Evolutionary conservation across 768 basidiomycete species (phyloP).

Genomic region (Mycena galopus): DNA sequence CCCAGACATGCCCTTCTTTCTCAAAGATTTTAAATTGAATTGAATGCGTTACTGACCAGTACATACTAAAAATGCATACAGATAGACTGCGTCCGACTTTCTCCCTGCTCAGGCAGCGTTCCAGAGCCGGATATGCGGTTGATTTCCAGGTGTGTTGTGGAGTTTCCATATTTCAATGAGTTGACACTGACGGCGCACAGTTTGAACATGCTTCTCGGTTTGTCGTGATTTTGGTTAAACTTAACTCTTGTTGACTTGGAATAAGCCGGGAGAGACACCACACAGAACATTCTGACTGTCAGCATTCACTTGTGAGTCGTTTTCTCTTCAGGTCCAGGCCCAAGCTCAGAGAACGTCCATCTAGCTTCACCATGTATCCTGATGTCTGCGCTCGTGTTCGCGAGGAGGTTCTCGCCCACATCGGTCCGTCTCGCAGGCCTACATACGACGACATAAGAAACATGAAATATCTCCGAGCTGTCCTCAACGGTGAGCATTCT

Average conservation of each 20-base stretch:
- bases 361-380: constrained; percentile 27
- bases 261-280: constrained; percentile 36
- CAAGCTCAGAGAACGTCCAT: not conserved
- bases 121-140: constrained; percentile 62
- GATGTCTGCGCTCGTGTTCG: not conserved
- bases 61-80: not conserved
- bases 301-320: constrained; percentile 49
- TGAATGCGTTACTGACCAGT: not conserved
- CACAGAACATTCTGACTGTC: constrained; percentile 49
- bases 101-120: too few relatives aligned
- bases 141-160: constrained; percentile 62
- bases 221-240: constrained; percentile 25
- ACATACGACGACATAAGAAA: not conserved
- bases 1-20: not conserved
- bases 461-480: not conserved
- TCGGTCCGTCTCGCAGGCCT: not conserved
- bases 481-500: not conserved
- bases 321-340: not conserved
- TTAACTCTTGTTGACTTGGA: not conserved
- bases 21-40: not conserved
- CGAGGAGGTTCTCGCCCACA: not conserved
- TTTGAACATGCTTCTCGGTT: constrained; percentile 26
- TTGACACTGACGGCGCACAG: not conserved
- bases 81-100: too few relatives aligned
- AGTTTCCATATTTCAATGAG: not conserved